Evolutionary conservation across 2,329 filamentous ascomycete species (phyloP), one percentile per base, ranked within the genome.

Genomic region (Fusarium sp.): DNA sequence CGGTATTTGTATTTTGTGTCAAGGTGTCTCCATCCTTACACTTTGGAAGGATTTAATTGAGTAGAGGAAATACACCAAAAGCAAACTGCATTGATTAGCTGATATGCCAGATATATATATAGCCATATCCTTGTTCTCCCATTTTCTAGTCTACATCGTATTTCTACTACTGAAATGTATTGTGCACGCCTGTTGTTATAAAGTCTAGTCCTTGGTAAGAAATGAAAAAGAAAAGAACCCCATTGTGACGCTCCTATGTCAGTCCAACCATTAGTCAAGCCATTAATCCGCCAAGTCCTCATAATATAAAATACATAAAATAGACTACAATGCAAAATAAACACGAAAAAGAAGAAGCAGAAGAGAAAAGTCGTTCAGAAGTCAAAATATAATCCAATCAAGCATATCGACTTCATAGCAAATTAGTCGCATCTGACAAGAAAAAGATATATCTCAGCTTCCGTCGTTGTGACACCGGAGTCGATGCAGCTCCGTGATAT

Each of bases 171-270:
- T 25, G 15, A 51, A 25, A 36, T 23, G 15, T n/a, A 21, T 14
- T 27, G 17, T 51, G 23, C 36, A 42, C 31, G 10, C 37, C 11
- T 53, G 23, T 54, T 23, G 17, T 31, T 54, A 54, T 33, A 54
- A 48, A 29, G 14, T 47, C n/a, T 47, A 11, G 14, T 39, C 14
- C 15, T 29, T 14, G 2, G 15, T 23, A 42, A 42, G 23, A 21
- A 41, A 49, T 3, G 25, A 39, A 4, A 49, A 9, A 33, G 3
- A 49, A 27, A n/a, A 23, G 31, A 33, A 45, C 29, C 11, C 27
- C 14, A 8, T 21, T 23, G 10, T 31, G 10, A 15, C 17, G 15
- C 13, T 20, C 20, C 17, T 14, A 37, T 55, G 5, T 15, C 25
- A 9, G 6, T 46, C 35, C 14, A 27, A 17, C 40, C 41, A 47